Percentiles rank a stretch among this genome's conserved stretches.
These are phyloP conservation scores for Xerocomus brunneocitrinus DNA, from an alignment of 768 basidiomycete species.

Conservation along the genomic window DNA sequence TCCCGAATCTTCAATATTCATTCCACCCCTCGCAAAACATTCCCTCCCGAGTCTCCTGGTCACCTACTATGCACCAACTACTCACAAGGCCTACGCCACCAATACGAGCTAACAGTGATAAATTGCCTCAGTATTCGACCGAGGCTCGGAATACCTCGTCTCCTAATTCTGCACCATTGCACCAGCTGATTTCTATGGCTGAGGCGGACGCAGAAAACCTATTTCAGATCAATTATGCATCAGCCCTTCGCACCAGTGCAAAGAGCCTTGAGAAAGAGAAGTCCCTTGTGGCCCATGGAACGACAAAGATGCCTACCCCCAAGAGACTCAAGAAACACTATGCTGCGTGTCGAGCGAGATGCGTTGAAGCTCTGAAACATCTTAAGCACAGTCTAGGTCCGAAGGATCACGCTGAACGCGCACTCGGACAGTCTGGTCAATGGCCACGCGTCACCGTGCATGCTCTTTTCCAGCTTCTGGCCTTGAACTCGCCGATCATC, in stretches of 20 bases:
- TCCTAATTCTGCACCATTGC: background rate
- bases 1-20: background rate
- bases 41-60: background rate
- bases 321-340: background rate
- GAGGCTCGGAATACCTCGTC: background rate
- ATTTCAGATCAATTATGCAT: background rate
- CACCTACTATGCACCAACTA: background rate
- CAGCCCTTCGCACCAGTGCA: background rate
- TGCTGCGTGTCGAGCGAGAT: background rate
- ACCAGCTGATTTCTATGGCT: background rate
- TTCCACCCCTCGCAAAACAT: background rate
- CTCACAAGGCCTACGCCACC: background rate
- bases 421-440: conserved; percentile 13
- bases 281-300: background rate
- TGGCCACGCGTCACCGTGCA: conserved; percentile 34
- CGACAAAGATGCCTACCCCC: background rate
- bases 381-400: background rate
- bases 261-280: background rate
- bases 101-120: background rate
- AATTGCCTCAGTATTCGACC: background rate
- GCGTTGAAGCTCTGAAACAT: background rate
- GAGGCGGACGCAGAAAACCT: background rate
- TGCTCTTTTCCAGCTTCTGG: conserved; percentile 27
- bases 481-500: conserved; percentile 11
- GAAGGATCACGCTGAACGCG: conserved; percentile 4